Percentiles rank a stretch among this genome's conserved stretches.
Conservation (phyloP, 1,139 yeast species). For the Citeromyces hawaiiensis region DNA sequence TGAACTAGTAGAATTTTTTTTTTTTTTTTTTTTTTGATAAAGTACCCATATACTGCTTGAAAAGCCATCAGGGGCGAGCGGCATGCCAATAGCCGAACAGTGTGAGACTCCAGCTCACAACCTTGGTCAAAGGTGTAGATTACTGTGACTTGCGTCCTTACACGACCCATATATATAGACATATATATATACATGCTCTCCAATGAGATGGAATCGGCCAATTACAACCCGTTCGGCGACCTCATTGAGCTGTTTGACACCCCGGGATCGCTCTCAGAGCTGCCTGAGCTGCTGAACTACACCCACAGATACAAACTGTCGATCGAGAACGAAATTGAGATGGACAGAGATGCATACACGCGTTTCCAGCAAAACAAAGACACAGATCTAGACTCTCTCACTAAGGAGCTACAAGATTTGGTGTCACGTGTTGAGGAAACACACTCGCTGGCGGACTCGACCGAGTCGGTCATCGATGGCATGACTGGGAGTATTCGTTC, state of each 20-base stretch:
- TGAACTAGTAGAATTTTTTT: too few species aligned
- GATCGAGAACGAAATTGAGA: conserved; percentile 26
- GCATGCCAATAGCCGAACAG: too few species aligned
- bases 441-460: conserved; percentile 31
- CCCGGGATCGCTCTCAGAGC: conserved; percentile 28
- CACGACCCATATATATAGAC: too few species aligned
- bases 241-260: conserved; percentile 24
- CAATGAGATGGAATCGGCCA: conserved; percentile 11
- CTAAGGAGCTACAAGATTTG: conserved; percentile 23
- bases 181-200: not conserved
- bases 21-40: too few species aligned
- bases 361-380: conserved; percentile 11
- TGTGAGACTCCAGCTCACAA: too few species aligned
- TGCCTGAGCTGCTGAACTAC: conserved; percentile 29
- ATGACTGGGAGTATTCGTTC: conserved; percentile 72
- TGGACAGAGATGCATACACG: conserved; percentile 19
- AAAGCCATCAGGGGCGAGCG: too few species aligned
- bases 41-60: too few species aligned
- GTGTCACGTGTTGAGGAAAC: conserved; percentile 28
- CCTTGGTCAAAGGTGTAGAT: too few species aligned
- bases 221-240: conserved; percentile 22
- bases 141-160: too few species aligned
- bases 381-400: conserved; percentile 16
- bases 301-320: conserved; percentile 26
- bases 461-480: conserved; percentile 49